Evolutionary conservation across 1,284 basidiomycete species (phyloP).

Genomic region (Ganoderma lingzhi): DNA sequence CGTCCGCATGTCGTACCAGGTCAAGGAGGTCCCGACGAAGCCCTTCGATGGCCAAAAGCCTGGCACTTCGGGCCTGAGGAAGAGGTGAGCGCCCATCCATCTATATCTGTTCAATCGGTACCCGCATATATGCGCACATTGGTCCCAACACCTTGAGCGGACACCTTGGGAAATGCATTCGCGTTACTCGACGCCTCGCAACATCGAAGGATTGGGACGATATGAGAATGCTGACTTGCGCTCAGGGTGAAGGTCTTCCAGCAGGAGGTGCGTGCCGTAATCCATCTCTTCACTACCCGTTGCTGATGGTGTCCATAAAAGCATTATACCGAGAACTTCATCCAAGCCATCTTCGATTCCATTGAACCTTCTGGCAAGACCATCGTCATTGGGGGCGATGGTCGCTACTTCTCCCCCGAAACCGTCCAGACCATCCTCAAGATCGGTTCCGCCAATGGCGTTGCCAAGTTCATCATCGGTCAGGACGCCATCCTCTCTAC

Average conservation of each 20-base stretch:
- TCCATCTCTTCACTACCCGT: background rate
- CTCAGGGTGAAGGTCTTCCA: conserved; percentile 92
- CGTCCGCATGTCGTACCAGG: conserved; percentile 62
- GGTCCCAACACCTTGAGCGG: background rate
- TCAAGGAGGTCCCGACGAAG: conserved; percentile 75
- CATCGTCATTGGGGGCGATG: conserved; percentile 96
- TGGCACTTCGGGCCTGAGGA: conserved; percentile 93
- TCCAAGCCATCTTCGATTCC: conserved; percentile 94
- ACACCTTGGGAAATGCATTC: background rate
- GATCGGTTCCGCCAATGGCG: conserved; percentile 92
- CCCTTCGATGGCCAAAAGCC: conserved; percentile 93
- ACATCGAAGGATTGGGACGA: background rate
- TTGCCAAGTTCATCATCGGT: conserved; percentile 89
- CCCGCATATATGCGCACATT: conserved; percentile 11
- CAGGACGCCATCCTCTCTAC: conserved; percentile 94
- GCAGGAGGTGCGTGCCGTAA: conserved; percentile 67
- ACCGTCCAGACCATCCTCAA: conserved; percentile 91
- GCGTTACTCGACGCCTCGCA: background rate
- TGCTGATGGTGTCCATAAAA: conserved; percentile 41
- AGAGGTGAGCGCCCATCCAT: conserved; percentile 64
- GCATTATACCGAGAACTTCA: conserved; percentile 99
- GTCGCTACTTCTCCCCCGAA: conserved; percentile 93
- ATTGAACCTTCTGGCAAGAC: conserved; percentile 87
- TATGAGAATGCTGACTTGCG: conserved; percentile 21
- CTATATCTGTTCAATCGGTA: conserved; percentile 23